Base-by-base conservation (phyloP, 1,139 yeast species). In the Saccharomyces hybrid region DNA sequence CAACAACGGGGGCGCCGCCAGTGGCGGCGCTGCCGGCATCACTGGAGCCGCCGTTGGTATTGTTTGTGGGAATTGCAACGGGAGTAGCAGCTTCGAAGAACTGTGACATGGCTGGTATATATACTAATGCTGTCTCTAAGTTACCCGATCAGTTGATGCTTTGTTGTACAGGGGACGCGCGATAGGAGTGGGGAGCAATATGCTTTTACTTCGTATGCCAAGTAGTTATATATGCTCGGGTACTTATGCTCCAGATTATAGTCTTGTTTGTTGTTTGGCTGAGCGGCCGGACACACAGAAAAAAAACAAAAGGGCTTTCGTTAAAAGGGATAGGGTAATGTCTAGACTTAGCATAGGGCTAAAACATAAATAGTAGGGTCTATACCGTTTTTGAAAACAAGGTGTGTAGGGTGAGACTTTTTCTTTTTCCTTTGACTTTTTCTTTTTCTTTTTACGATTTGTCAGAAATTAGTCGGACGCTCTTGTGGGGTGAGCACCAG, bases 1-100 rank as follows among this genome's bases (percentile, higher is more conserved):
- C 46, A 49, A 47, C 28, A 47, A 23, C 25, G 52, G 31, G 47
- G 26, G 34, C 38, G 42, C 48, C 44, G 50, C 51, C 50, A 52
- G 51, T 48, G 52, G 50, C 47, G 52, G 49, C 13, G 49, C 50
- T 42, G 52, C 47, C 19, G 50, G 47, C 41, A 50, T 48, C 38
- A 32, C 16, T 31, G 46, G 46, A 23, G 51, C 44, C 46, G 44
- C 28, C 31, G 23, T 44, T 44, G 27, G 27, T 14, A 25, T 26
- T 16, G 16, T 9, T 14, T 49, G 48, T 9, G 11, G 44, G 44
- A 23, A 38, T 38, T 19, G 44, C 44, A 38, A 38, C 26, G 44
- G 44, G 44, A 9, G 44, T 38, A 38, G 44, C 44, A 19, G 44
- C n/a, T 38, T 38, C 44, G 44, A 38, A 38, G 26, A 38, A 38